These are phyloP conservation scores for Platanus orientalis DNA, from an alignment of 164 flowering plant species.

Conservation along the genomic window DNA sequence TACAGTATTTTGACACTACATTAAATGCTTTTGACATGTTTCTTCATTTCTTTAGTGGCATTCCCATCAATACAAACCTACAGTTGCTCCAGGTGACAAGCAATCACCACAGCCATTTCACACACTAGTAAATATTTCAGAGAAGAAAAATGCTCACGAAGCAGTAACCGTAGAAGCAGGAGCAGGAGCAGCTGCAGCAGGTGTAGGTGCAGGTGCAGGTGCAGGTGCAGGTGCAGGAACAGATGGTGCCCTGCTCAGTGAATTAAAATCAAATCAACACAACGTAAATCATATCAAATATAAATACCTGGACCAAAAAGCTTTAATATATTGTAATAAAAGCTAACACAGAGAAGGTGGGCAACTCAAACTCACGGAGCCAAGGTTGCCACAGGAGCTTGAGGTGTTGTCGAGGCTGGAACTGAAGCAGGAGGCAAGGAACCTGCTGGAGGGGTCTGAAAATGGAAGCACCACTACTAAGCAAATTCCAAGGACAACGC, in stretches of 20 bases:
- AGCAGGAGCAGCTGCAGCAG: conserved; percentile 13
- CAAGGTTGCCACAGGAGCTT: conserved; percentile 34
- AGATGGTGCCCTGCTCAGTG: conserved; percentile 32
- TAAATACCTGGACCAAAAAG: background rate
- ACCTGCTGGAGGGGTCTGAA: conserved; percentile 48
- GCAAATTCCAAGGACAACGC: background rate
- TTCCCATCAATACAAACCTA: too few relatives aligned
- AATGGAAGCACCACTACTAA: background rate
- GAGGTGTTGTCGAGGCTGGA: conserved; percentile 37
- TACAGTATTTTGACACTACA: too few relatives aligned
- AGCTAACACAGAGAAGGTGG: background rate
- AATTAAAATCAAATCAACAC: background rate
- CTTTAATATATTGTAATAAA: too few relatives aligned
- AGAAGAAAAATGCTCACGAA: conserved; percentile 25
- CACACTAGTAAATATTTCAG: background rate
- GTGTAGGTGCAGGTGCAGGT: conserved; percentile 16
- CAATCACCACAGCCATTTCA: too few relatives aligned
- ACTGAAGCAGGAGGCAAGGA: conserved; percentile 32
- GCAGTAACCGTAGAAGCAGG: conserved; percentile 20
- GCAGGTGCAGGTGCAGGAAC: conserved; percentile 26
- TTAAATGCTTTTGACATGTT: too few relatives aligned
- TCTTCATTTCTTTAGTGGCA: too few relatives aligned
- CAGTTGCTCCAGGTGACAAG: too few relatives aligned
- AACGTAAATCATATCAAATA: background rate
- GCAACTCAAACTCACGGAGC: conserved; percentile 45